Evolutionary conservation across 2,329 filamentous ascomycete species (phyloP), one percentile per base, ranked within the genome.

Genomic region (Beauveria scarabaeidicola): DNA sequence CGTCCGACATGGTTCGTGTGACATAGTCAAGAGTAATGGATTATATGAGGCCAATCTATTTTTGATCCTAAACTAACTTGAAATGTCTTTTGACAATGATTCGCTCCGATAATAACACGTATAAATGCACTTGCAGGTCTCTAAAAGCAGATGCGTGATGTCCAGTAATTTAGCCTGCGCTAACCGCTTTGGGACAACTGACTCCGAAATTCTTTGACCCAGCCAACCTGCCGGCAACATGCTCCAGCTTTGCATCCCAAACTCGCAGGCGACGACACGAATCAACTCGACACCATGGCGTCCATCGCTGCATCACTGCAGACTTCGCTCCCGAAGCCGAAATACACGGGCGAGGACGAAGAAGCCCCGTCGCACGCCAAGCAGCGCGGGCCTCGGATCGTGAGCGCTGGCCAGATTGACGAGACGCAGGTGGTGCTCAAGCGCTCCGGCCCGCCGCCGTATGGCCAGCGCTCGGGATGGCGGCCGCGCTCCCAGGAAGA

Each of bases 311-410:
- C 84, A 61, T 89, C 90, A 61, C 81, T 97, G 47, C 85, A 90
- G 64, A 85, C 86, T 70, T 86, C 89, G 60, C 80, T 97, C 47
- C 93, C 93, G 3, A 92, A 92, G 72, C 92, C 93, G 17, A 93
- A 90, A 75, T 96, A 97, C 70, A 90, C 87, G 5, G 91, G 90
- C 66, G 90, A 96, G 70, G 87, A 95, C 70, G 92, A 97, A 71
- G 89, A 95, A 69, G 76, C 88, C 38, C 87, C 87, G 25, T 75
- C 79, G 32, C 84, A 88, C 69, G 81, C 87, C 51, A 86, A 89
- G 69, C 86, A 90, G 67, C 86, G 86, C 71, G 91, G 91, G 62
- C 89, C 91, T 43, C 85, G 91, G 71, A 88, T 97, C 64, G 81
- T 97, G 61, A 88, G 86, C 67, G 83, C 88, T 55, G 86, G 84